A percentile compares a stretch with the other conserved stretches of the same genome.
Conservation (phyloP, 2,329 filamentous ascomycete species). For the Triangularia setosa region DNA sequence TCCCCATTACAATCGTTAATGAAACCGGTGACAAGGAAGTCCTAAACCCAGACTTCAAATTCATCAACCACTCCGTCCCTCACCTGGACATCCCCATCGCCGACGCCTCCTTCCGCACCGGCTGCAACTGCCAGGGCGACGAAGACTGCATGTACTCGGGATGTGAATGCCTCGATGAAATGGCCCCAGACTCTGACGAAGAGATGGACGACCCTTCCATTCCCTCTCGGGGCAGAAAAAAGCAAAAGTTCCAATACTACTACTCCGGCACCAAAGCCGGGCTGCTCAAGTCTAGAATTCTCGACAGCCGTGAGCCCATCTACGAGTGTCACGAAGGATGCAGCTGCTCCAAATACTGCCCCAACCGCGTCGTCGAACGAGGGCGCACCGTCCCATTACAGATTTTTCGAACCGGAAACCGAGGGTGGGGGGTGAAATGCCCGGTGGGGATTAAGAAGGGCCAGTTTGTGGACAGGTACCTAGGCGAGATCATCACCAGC, state of each 20-base stretch:
- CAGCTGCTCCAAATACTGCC: constrained; percentile 59
- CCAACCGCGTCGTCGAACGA: constrained; percentile 72
- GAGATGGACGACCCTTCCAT: constrained; percentile 43
- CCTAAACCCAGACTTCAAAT: constrained; percentile 63
- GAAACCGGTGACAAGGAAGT: constrained; percentile 45
- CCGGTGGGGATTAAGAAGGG: constrained; percentile 62
- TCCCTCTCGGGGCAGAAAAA: constrained; percentile 35
- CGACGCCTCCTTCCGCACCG: constrained; percentile 59
- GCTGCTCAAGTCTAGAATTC: constrained; percentile 48
- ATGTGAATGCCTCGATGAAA: constrained; percentile 63
- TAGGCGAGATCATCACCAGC: constrained; percentile 66
- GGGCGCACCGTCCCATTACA: constrained; percentile 68
- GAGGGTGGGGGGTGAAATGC: constrained; percentile 74
- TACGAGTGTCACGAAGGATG: constrained; percentile 79
- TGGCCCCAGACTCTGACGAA: constrained; percentile 54
- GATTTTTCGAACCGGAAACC: constrained; percentile 68
- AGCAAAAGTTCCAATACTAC: constrained; percentile 59
- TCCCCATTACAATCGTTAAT: constrained; percentile 63
- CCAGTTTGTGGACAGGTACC: constrained; percentile 76
- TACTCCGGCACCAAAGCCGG: constrained; percentile 49
- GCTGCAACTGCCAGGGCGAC: constrained; percentile 62
- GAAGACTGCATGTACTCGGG: constrained; percentile 61
- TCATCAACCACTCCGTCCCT: constrained; percentile 61
- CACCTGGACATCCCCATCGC: constrained; percentile 56
- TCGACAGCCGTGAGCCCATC: constrained; percentile 58